Evolutionary conservation across 2,329 filamentous ascomycete genomes (phyloP).

Genomic region (Fusarium sp.): DNA sequence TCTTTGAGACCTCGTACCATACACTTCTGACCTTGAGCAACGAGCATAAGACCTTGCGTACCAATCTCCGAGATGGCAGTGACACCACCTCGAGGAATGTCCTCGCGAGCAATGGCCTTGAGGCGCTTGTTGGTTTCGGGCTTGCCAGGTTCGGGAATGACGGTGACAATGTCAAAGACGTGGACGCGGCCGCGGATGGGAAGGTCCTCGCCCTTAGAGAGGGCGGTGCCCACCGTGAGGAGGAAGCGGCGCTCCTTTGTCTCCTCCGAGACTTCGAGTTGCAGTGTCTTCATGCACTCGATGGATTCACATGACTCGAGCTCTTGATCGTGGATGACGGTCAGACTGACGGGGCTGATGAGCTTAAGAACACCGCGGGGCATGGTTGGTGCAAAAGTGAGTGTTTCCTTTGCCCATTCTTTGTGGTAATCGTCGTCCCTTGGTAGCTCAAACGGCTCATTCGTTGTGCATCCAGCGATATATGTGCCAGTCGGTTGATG

Average conservation of each 20-base stretch:
- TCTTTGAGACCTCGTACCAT: conserved; percentile 97
- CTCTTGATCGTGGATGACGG: conserved; percentile 79
- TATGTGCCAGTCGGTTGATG: conserved; percentile 82
- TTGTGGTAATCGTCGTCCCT: conserved; percentile 87
- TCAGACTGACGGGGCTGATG: conserved; percentile 81
- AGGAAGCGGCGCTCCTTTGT: conserved; percentile 88
- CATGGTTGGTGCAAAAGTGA: conserved; percentile 72
- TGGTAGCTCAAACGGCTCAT: conserved; percentile 82
- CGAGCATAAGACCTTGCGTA: conserved; percentile 87
- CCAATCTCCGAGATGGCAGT: conserved; percentile 88
- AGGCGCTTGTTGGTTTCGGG: conserved; percentile 89
- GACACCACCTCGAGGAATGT: conserved; percentile 90
- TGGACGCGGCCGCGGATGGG: conserved; percentile 87
- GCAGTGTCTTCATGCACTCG: conserved; percentile 84
- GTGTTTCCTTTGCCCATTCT: conserved; percentile 82
- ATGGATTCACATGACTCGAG: conserved; percentile 82
- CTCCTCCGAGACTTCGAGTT: conserved; percentile 89
- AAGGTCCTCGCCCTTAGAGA: conserved; percentile 90
- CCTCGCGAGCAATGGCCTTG: conserved; percentile 88
- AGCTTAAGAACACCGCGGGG: conserved; percentile 82
- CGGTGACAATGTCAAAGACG: conserved; percentile 90
- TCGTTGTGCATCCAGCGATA: conserved; percentile 76
- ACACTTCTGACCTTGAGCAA: conserved; percentile 95
- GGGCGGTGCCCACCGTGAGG: conserved; percentile 85
- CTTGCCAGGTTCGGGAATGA: conserved; percentile 87